A percentile compares a stretch with the other conserved stretches of the same genome.
Evolutionary conservation across 2,329 filamentous ascomycete species (phyloP).

Genomic region (Rhytidhysteron rufulum): DNA sequence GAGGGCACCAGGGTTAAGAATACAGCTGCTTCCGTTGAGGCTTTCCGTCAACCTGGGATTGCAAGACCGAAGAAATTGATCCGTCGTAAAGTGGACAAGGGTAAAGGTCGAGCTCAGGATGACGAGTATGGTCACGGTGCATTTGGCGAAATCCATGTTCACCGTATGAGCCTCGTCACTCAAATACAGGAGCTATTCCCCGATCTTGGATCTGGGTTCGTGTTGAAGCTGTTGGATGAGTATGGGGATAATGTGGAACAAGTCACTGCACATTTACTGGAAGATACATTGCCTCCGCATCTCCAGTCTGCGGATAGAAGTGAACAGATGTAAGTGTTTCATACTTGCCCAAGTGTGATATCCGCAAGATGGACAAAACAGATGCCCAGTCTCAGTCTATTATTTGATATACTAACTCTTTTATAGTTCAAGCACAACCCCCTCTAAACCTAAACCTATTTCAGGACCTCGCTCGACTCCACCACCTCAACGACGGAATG

Average conservation of each 20-base stretch:
- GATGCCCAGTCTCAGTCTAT: not conserved
- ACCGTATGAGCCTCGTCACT: constrained; percentile 78
- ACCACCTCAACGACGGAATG: constrained; percentile 58
- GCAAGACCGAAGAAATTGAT: constrained; percentile 52
- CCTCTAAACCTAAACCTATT: too few relatives aligned
- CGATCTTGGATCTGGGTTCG: constrained; percentile 76
- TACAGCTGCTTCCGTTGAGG: constrained; percentile 57
- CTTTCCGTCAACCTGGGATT: constrained; percentile 53
- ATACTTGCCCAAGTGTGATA: not conserved
- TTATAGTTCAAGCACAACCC: too few relatives aligned
- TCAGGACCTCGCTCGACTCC: constrained; percentile 60
- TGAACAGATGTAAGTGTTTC: constrained; percentile 53
- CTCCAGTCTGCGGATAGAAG: constrained; percentile 61
- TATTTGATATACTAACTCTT: too few relatives aligned
- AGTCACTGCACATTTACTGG: constrained; percentile 76
- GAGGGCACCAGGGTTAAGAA: constrained; percentile 56
- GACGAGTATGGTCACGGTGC: constrained; percentile 32
- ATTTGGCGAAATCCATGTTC: constrained; percentile 61
- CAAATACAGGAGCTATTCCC: constrained; percentile 95
- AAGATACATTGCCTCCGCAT: constrained; percentile 68
- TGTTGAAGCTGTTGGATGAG: constrained; percentile 73
- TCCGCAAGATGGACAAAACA: not conserved
- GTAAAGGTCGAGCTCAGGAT: constrained; percentile 50
- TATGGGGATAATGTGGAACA: constrained; percentile 75
- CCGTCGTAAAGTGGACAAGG: constrained; percentile 60